Percentiles rank a stretch among this genome's conserved stretches.
phyloP scores from a whole-genome alignment of 1,284 basidiomycete genomes.

The Exobasidium cylindrosporum region DNA sequence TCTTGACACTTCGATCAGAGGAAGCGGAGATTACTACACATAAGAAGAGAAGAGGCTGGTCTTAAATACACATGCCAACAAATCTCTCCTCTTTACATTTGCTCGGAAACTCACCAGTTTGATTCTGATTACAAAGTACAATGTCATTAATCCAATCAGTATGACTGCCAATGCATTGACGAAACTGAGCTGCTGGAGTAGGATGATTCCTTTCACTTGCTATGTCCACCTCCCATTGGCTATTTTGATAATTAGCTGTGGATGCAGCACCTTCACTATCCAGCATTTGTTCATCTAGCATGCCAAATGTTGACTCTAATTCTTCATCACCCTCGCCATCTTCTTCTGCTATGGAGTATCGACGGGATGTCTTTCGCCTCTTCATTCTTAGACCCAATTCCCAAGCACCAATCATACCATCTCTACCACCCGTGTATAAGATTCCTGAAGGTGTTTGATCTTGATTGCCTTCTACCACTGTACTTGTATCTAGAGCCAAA shows the following conservation, averaged over 20 bases:
- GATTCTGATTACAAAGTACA: constrained; percentile 83
- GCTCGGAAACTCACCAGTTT: constrained; percentile 64
- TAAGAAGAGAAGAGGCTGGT: no score
- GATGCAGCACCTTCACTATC: no score
- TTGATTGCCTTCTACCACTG: constrained; percentile 24
- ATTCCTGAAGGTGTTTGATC: constrained; percentile 72
- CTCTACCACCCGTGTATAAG: constrained; percentile 85
- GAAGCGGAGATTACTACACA: constrained; percentile 80
- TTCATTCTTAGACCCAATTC: constrained; percentile 73
- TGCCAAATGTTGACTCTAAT: constrained; percentile 5
- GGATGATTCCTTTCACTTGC: constrained; percentile 5
- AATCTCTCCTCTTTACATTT: not conserved
- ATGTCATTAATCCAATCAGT: constrained; percentile 97
- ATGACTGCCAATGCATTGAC: constrained; percentile 49
- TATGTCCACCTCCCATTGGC: not conserved
- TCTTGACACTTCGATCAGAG: constrained; percentile 88
- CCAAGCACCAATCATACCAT: constrained; percentile 88
- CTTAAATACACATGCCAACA: not conserved
- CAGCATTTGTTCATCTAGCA: not conserved
- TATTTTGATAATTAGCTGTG: not conserved
- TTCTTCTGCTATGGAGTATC: not conserved
- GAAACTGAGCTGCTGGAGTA: constrained; percentile 23
- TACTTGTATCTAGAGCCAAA: constrained; percentile 42
- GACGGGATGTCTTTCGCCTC: constrained; percentile 21
- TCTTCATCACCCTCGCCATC: constrained; percentile 10